phyloP scores from a whole-genome alignment of 2,329 filamentous ascomycete genomes.

The Xylariales sp. region DNA sequence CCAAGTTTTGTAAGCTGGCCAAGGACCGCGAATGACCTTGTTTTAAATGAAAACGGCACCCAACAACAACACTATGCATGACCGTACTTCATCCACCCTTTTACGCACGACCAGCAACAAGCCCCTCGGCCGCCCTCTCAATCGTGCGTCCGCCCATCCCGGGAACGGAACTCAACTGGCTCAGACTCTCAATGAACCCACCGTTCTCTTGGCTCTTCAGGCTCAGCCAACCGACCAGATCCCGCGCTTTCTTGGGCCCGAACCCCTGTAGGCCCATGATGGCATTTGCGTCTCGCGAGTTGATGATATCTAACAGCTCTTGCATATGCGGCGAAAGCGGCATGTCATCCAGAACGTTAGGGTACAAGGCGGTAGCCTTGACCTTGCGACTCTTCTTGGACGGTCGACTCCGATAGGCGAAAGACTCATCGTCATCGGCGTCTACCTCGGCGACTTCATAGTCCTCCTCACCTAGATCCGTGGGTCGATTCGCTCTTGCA shows the following conservation, averaged over 20 bases:
- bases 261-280: constrained; percentile 67
- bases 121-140: constrained; percentile 50
- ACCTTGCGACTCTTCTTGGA: constrained; percentile 20
- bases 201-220: too few relatives aligned
- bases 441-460: constrained; percentile 22
- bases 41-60: too few relatives aligned
- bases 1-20: too few relatives aligned
- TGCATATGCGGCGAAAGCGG: constrained; percentile 52
- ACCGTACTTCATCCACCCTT: too few relatives aligned
- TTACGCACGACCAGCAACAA: constrained; percentile 23
- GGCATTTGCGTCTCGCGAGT: constrained; percentile 61
- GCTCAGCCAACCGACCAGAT: constrained; percentile 53
- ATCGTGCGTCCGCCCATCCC: constrained; percentile 54
- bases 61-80: too few relatives aligned
- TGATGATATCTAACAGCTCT: constrained; percentile 65
- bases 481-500: constrained; percentile 11
- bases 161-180: constrained; percentile 48
- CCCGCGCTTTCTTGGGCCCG: constrained; percentile 65
- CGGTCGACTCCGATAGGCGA: constrained; percentile 11
- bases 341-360: constrained; percentile 22
- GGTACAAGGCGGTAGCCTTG: constrained; percentile 12
- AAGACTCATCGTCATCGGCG: constrained; percentile 35
- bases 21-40: too few relatives aligned
- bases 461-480: constrained; percentile 13
- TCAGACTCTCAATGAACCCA: constrained; percentile 42